phyloP scores from a whole-genome alignment of 257 asterid species.

The Prunella vulgaris region DNA sequence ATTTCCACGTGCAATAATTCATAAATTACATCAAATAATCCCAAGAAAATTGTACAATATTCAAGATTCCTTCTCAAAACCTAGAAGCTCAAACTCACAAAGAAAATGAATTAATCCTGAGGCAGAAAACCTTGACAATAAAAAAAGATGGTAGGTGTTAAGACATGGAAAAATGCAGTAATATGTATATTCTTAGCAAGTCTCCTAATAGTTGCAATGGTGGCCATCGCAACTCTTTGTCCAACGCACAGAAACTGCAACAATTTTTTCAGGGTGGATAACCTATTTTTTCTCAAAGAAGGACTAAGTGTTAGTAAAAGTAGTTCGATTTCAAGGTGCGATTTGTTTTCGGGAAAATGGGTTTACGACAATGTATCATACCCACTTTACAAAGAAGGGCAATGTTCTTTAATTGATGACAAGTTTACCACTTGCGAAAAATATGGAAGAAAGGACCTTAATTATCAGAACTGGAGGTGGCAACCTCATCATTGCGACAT shows the following conservation, averaged over 20 bases:
- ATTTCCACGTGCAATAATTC: neutral
- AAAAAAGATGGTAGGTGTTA: neutral
- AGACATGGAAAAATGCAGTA: neutral
- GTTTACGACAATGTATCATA: conserved; percentile 22
- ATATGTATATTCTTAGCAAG: neutral
- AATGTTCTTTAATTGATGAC: conserved; percentile 34
- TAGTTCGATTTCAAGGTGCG: neutral
- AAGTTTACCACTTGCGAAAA: conserved; percentile 31
- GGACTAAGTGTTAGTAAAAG: neutral
- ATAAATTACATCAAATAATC: neutral
- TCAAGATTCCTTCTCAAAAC: neutral
- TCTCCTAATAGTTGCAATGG: neutral
- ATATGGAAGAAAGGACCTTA: conserved; percentile 33
- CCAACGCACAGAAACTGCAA: neutral
- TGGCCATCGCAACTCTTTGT: neutral
- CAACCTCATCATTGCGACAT: conserved; percentile 42
- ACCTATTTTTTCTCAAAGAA: neutral
- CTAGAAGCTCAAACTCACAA: neutral
- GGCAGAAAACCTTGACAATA: neutral
- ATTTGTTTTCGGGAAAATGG: conserved; percentile 34
- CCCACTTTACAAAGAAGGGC: conserved; percentile 33
- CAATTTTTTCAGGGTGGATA: neutral
- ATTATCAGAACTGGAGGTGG: conserved; percentile 44
- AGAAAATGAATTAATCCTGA: neutral
- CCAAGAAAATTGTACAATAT: neutral